phyloP scores from a whole-genome alignment of 768 basidiomycete species.

The Tulasnella sp. region DNA sequence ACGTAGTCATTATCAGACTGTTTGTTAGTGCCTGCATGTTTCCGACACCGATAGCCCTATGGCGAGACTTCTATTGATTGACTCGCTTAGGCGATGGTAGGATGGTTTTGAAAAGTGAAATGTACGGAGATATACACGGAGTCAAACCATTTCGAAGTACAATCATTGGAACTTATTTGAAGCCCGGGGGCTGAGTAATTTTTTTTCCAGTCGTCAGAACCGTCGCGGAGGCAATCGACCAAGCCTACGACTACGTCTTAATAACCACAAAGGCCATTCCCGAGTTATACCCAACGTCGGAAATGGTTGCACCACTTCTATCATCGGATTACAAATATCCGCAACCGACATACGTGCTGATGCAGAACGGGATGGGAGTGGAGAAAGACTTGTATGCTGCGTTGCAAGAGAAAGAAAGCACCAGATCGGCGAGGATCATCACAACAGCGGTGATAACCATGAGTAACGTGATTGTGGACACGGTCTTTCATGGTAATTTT shows the following conservation, averaged over 20 bases:
- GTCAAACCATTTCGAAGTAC: slow-evolving; percentile 71
- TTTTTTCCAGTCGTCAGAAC: slow-evolving; percentile 59
- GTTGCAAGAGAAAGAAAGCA: slow-evolving; percentile 46
- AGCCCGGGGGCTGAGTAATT: slow-evolving; percentile 31
- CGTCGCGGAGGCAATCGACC: slow-evolving; percentile 62
- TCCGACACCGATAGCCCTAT: neutral
- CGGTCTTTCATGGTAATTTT: neutral
- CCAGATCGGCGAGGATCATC: neutral
- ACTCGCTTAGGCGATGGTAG: slow-evolving; percentile 39
- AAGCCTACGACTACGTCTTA: slow-evolving; percentile 65
- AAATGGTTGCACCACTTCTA: slow-evolving; percentile 61
- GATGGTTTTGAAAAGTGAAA: slow-evolving; percentile 58
- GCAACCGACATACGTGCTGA: slow-evolving; percentile 63
- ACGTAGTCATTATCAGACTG: slow-evolving; percentile 62
- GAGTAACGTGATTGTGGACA: slow-evolving; percentile 17
- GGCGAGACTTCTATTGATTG: neutral
- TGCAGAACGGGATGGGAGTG: slow-evolving; percentile 75
- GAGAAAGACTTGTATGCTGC: slow-evolving; percentile 67
- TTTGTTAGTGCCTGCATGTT: slow-evolving; percentile 49
- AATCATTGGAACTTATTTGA: neutral
- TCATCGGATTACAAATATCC: slow-evolving; percentile 50
- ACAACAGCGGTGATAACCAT: neutral
- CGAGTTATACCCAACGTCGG: slow-evolving; percentile 61
- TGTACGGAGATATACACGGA: slow-evolving; percentile 59
- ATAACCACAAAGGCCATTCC: slow-evolving; percentile 73